Evolutionary conservation across 768 basidiomycete genomes (phyloP).

Genomic region (Naganishia vishniacii): DNA sequence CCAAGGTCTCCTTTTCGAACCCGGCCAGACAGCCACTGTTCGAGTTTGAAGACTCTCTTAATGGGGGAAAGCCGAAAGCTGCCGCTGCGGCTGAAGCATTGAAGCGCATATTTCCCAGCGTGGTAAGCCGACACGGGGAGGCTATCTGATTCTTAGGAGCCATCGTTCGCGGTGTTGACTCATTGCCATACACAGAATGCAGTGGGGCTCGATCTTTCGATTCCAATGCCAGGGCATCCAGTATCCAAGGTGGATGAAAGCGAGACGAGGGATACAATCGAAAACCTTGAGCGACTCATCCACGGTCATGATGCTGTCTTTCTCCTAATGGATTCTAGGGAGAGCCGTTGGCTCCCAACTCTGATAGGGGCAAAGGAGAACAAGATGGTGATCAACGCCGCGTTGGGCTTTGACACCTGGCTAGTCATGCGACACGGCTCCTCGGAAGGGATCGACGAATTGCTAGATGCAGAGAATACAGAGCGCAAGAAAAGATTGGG

Average conservation of each 20-base stretch:
- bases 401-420: conserved; percentile 90
- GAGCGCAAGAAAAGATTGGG: conserved; percentile 56
- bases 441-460: conserved; percentile 20
- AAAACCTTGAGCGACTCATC: conserved; percentile 67
- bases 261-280: conserved; percentile 65
- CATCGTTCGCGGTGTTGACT: not conserved
- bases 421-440: conserved; percentile 91
- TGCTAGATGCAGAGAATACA: not conserved
- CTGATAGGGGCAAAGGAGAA: conserved; percentile 75
- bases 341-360: conserved; percentile 93
- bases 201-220: conserved; percentile 66
- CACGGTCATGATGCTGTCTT: conserved; percentile 84
- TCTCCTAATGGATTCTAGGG: conserved; percentile 95
- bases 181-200: conserved; percentile 59
- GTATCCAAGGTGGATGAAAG: conserved; percentile 56
- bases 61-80: conserved; percentile 91
- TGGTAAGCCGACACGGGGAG: conserved; percentile 56
- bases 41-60: conserved; percentile 84
- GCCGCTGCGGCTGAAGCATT: conserved; percentile 77
- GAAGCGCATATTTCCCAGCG: conserved; percentile 84
- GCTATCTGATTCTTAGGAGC: not conserved
- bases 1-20: conserved; percentile 89
- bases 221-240: conserved; percentile 98
- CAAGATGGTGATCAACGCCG: conserved; percentile 93
- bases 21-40: conserved; percentile 96